Evolutionary conservation across 192 early-diverging fungal species (phyloP).

Genomic region (Backusella morwellensis): DNA sequence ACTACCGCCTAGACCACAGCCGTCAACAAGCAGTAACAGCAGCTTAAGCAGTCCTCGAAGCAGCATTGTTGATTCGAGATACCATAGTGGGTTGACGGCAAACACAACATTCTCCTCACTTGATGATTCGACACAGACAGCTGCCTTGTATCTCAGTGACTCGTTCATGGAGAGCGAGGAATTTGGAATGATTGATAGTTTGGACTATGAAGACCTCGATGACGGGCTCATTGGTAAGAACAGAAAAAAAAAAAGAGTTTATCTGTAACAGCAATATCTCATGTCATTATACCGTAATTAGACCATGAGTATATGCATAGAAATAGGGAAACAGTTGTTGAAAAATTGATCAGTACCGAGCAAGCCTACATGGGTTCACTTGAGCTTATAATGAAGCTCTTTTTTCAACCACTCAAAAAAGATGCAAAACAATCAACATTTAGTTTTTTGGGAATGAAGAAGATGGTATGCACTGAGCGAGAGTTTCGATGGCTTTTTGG

Average conservation of each 20-base stretch:
- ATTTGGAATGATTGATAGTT: conserved; percentile 21
- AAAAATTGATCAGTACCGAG: conserved; percentile 16
- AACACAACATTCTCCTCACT: not conserved
- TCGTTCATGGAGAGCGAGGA: not conserved
- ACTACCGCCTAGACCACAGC: not conserved
- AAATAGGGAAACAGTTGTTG: conserved; percentile 26
- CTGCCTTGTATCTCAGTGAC: not conserved
- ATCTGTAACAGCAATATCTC: not conserved
- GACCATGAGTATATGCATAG: conserved; percentile 22
- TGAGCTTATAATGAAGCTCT: conserved; percentile 13
- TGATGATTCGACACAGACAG: not conserved
- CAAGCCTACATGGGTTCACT: conserved; percentile 24
- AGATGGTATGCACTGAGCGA: conserved; percentile 29
- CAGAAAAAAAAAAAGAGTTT: not conserved
- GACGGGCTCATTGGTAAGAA: conserved; percentile 25
- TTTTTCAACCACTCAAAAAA: conserved; percentile 23
- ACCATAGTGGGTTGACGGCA: not conserved
- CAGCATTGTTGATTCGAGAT: not conserved
- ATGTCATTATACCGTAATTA: not conserved
- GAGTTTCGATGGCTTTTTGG: conserved; percentile 30
- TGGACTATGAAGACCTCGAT: conserved; percentile 28
- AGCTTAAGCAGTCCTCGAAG: conserved; percentile 3
- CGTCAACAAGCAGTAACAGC: not conserved
- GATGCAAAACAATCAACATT: conserved; percentile 18
- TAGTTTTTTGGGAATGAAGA: conserved; percentile 25